Percentiles rank a stretch among this genome's conserved stretches.
Conservation (phyloP, 805 yeast species). For the Yueomyces sp. region DNA sequence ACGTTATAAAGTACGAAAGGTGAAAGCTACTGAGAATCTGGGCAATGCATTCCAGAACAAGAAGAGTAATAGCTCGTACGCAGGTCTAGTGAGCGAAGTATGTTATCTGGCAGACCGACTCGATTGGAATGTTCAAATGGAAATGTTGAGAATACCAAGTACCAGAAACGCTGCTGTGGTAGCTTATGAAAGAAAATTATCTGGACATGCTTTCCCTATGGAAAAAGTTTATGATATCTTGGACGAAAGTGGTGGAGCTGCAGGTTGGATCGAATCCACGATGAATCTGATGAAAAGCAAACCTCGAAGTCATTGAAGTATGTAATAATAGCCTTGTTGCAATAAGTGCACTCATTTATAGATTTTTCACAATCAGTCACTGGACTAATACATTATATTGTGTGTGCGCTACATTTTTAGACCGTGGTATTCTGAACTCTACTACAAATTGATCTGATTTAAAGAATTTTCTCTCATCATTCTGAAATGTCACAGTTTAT, state of each 20-base stretch:
- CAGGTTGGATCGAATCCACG: constrained; percentile 77
- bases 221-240: constrained; percentile 44
- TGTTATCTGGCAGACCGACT: constrained; percentile 48
- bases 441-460: no score
- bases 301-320: constrained; percentile 23
- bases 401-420: no score
- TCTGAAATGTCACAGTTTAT: no score
- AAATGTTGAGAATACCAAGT: constrained; percentile 84
- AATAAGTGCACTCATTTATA: no score
- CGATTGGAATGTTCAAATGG: constrained; percentile 81
- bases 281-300: constrained; percentile 50
- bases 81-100: constrained; percentile 76
- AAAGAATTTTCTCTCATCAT: no score
- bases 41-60: constrained; percentile 3
- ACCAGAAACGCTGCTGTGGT: constrained; percentile 87
- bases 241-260: constrained; percentile 75
- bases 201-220: constrained; percentile 15
- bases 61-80: constrained; percentile 49
- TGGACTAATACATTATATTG: no score
- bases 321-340: no score
- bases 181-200: constrained; percentile 36
- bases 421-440: no score
- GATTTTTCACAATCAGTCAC: no score
- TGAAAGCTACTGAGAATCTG: background rate
- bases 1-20: constrained; percentile 42